phyloP scores from a whole-genome alignment of 805 yeast species.

The Ogataea pilisensis region DNA sequence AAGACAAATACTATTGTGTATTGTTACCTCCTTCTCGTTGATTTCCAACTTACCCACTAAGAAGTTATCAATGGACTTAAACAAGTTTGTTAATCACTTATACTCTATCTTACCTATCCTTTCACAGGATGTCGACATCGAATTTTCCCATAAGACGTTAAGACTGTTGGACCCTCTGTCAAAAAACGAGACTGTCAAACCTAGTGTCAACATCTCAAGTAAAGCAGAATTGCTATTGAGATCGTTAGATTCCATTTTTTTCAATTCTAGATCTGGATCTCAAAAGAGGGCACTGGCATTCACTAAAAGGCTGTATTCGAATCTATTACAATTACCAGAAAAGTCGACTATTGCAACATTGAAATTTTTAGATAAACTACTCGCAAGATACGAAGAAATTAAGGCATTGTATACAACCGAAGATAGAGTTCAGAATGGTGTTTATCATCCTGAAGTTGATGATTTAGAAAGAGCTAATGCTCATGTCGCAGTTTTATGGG shows the following conservation, averaged over 20 bases:
- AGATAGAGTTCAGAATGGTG: constrained; percentile 82
- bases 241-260: constrained; percentile 77
- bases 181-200: constrained; percentile 39
- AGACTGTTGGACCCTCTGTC: constrained; percentile 76
- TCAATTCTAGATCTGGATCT: constrained; percentile 67
- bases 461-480: constrained; percentile 76
- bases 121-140: constrained; percentile 77
- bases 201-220: constrained; percentile 82
- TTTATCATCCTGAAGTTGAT: constrained; percentile 58
- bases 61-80: constrained; percentile 75
- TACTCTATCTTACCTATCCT: constrained; percentile 66
- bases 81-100: constrained; percentile 72
- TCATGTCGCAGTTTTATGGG: constrained; percentile 91
- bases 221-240: constrained; percentile 79
- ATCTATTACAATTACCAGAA: constrained; percentile 76
- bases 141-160: constrained; percentile 75
- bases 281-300: constrained; percentile 71
- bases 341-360: constrained; percentile 75
- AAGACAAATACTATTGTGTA: constrained; percentile 74
- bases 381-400: constrained; percentile 65
- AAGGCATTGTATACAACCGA: constrained; percentile 81
- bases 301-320: constrained; percentile 70
- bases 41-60: constrained; percentile 68
- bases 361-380: constrained; percentile 73
- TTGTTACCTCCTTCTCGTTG: constrained; percentile 86